Conservation (phyloP, 805 yeast genomes). For the Sugiyamaella americana region DNA sequence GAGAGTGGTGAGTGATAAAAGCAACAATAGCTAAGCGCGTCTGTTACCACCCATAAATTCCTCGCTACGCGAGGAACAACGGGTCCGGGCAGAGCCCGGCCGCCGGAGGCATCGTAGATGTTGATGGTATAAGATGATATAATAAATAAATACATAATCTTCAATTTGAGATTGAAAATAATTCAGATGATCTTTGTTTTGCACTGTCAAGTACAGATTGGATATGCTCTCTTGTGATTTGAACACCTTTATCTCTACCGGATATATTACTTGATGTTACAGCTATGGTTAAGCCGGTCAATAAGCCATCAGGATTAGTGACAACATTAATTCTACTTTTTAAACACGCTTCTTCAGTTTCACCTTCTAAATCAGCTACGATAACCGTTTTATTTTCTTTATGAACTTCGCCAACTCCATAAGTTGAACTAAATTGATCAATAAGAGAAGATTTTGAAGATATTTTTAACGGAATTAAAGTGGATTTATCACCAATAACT, state of each 20-base stretch:
- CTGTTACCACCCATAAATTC: no score
- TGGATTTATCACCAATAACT: conserved; percentile 45
- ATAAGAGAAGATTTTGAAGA: neutral
- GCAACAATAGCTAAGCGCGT: no score
- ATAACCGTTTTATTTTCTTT: conserved; percentile 36
- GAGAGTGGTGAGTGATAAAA: no score
- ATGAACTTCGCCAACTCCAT: conserved; percentile 47
- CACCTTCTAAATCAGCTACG: conserved; percentile 76
- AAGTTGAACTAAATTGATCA: conserved; percentile 35
- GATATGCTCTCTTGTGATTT: conserved; percentile 6
- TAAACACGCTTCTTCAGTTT: conserved; percentile 66
- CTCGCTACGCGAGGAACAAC: no score
- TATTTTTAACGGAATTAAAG: conserved; percentile 40
- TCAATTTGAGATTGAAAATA: neutral
- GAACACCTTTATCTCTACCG: conserved; percentile 5
- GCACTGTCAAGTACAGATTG: conserved; percentile 7
- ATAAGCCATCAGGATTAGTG: conserved; percentile 15
- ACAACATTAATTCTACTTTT: conserved; percentile 49
- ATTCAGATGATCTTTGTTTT: neutral
- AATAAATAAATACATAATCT: neutral
- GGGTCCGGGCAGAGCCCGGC: no score
- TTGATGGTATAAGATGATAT: no score
- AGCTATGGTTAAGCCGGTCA: conserved; percentile 16
- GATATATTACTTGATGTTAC: conserved; percentile 10
- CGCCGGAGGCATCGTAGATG: no score